Evolutionary conservation across 805 yeast species (phyloP), one percentile per base, ranked within the genome.

Genomic region (Suhomyces prunicola): DNA sequence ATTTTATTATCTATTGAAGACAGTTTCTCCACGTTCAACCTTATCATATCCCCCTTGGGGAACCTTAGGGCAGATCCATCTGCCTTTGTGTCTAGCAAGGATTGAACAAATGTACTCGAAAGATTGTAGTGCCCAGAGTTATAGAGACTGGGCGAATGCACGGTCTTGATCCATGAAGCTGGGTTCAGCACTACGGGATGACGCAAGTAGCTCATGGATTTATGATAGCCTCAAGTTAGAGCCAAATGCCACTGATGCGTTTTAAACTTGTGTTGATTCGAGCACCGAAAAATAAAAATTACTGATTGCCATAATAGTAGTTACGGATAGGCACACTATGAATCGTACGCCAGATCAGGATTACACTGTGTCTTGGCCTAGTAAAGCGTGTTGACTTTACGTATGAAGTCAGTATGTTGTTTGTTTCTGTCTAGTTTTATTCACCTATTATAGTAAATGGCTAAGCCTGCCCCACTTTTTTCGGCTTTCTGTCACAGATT

Each of bases 111-210:
- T 5, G 76, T 74, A 48, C 73, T 70, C 5, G 50, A 31, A 7
- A 47, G 22, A 22, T 47, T 22, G 33, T 47, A 47, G 36, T 47
- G 33, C 24, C 49, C 49, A 6, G 24, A 24, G n/a, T 35, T 24
- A 12, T 47, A 47, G 9, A 47, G 36, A 24, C n/a, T 35, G 23
- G 27, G 23, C 17, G 44, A 40, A 36, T 47, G 49, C 12, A 35
- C 62, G 22, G 54, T 55, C 9, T 57, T 53, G 6, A 70, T 59
- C 65, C 69, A 67, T 44, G 65, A 64, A 26, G 58, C 54, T 0
- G 76, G 76, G 52, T 68, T 69, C 13, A 53, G 55, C 42, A 72
- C 52, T 6, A 71, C 47, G 5, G 76, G 76, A 55, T 71, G 76
- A 26, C 62, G 60, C 48, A 56, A 50, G 50, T 56, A 55, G 19